Conservation (phyloP, 2,329 filamentous ascomycete species). For the Hansfordia pulvinata region DNA sequence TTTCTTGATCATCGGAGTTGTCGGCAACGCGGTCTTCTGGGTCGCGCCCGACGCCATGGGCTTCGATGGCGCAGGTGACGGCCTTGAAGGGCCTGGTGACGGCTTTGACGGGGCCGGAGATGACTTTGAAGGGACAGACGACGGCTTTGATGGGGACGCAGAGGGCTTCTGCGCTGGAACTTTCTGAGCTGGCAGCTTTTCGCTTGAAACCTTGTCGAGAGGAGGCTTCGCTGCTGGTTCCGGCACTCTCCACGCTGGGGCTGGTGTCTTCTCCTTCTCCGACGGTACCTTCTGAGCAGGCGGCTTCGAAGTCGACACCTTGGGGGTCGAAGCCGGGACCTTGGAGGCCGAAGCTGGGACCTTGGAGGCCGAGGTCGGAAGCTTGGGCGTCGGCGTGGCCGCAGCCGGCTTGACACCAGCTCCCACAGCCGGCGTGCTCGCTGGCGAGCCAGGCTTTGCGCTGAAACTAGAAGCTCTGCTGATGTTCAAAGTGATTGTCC, state of each 20-base stretch:
- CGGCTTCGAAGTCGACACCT: not conserved
- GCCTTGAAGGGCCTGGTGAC: no score
- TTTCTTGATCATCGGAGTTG: no score
- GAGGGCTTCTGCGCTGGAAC: not conserved
- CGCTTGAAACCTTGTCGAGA: not conserved
- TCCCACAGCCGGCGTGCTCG: no score
- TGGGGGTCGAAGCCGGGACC: conserved; percentile 1
- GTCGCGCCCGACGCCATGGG: no score
- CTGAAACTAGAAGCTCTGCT: conserved; percentile 13
- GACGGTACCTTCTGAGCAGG: no score
- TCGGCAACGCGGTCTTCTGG: no score
- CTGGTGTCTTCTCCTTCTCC: no score
- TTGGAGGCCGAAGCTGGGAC: conserved; percentile 2
- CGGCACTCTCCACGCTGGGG: no score
- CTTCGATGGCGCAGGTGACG: no score
- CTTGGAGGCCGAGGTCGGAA: conserved; percentile 4
- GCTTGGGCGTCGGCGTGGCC: conserved; percentile 6
- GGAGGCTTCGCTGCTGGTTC: no score
- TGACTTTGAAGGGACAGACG: not conserved
- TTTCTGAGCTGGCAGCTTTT: not conserved
- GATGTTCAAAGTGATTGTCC: conserved; percentile 18
- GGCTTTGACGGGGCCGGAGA: no score
- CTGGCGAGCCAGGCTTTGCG: no score
- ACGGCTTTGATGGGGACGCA: not conserved
- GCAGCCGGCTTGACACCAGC: conserved; percentile 4